These are phyloP conservation scores for Perilla frutescens DNA, from an alignment of 257 asterid species.

Conservation along the genomic window DNA sequence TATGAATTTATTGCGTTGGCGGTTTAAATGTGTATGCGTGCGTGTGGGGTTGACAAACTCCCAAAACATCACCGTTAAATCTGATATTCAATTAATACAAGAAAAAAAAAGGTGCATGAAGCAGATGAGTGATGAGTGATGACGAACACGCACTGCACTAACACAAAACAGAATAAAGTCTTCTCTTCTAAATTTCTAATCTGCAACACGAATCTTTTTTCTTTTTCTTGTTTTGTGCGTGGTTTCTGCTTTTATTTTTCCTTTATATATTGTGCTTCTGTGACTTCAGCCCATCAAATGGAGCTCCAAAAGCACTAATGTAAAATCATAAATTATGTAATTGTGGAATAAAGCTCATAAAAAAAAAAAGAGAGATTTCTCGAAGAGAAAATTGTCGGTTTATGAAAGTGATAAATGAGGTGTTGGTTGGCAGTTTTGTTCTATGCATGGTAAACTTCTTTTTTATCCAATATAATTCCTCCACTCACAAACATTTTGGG, in stretches of 20 bases:
- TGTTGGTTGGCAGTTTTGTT: conserved; percentile 34
- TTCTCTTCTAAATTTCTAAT: conserved; percentile 24
- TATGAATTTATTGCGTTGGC: too few relatives aligned
- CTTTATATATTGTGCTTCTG: conserved; percentile 12
- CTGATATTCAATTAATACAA: conserved; percentile 21
- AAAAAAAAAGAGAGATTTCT: conserved; percentile 20
- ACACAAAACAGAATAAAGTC: conserved; percentile 43
- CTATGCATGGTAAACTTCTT: conserved; percentile 33
- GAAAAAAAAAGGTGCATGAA: conserved; percentile 32
- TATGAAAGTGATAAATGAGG: conserved; percentile 21
- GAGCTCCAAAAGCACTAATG: conserved; percentile 39
- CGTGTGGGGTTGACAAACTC: background rate
- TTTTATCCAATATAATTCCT: conserved; percentile 16
- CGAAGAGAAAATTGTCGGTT: conserved; percentile 35
- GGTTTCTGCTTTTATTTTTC: conserved; percentile 44
- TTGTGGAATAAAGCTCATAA: conserved; percentile 36
- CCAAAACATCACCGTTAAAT: conserved; percentile 12
- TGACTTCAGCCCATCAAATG: conserved; percentile 32
- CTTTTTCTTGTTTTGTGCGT: conserved; percentile 5
- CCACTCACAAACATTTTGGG: background rate
- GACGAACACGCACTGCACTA: conserved; percentile 24
- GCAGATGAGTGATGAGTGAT: conserved; percentile 18
- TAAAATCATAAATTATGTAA: background rate
- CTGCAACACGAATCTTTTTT: conserved; percentile 46
- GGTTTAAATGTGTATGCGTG: too few relatives aligned